Percentiles rank a stretch among this genome's conserved stretches.
Evolutionary conservation across 306 rosid species (phyloP).

Genomic region (Pueraria montana): DNA sequence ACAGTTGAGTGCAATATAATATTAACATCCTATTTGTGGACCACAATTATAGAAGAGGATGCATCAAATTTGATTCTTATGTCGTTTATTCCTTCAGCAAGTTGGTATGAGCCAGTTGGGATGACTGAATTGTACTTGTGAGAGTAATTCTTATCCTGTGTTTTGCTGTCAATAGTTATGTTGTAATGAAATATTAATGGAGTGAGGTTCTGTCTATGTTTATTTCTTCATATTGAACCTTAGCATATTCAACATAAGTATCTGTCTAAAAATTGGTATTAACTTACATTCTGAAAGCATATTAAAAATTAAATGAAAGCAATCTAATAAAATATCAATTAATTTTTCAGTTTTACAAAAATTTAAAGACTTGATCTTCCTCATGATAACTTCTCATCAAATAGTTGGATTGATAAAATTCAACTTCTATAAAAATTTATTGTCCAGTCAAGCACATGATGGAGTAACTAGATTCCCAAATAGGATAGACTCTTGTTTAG

Average conservation of each 20-base stretch:
- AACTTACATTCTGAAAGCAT: background rate
- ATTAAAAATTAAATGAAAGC: background rate
- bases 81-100: constrained; percentile 41
- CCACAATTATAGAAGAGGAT: constrained; percentile 23
- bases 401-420: background rate
- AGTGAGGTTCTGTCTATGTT: constrained; percentile 35
- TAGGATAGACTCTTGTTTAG: constrained; percentile 8
- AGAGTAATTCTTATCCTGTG: constrained; percentile 42
- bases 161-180: constrained; percentile 53
- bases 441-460: background rate
- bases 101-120: constrained; percentile 46
- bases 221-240: constrained; percentile 28
- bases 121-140: constrained; percentile 47
- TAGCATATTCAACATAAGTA: background rate
- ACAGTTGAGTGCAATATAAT: constrained; percentile 4
- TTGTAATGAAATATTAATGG: constrained; percentile 27
- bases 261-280: constrained; percentile 10
- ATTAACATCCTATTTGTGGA: constrained; percentile 29
- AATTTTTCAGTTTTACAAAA: constrained; percentile 7
- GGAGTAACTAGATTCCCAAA: constrained; percentile 33
- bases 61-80: constrained; percentile 41
- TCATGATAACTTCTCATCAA: background rate
- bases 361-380: background rate
- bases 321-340: background rate
- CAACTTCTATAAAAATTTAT: background rate